These are phyloP conservation scores for Kodamaea arcana DNA, from an alignment of 1,139 yeast genomes.

Conservation along the genomic window DNA sequence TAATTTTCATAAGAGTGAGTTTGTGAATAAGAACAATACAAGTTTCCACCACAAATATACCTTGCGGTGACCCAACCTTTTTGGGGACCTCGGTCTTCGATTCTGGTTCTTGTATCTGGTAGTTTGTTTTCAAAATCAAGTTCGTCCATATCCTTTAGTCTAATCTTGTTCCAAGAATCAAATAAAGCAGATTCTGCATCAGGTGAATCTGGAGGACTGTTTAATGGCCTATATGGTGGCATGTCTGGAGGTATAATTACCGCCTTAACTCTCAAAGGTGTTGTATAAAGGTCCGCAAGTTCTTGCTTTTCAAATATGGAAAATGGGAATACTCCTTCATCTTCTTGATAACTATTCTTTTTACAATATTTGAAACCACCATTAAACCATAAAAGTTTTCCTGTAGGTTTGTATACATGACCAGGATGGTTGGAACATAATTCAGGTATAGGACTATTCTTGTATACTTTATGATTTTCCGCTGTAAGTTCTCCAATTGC, in stretches of 20 bases:
- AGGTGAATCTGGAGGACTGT: constrained; percentile 32
- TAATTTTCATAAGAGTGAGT: constrained; percentile 34
- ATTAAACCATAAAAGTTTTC: constrained; percentile 59
- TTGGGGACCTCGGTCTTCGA: constrained; percentile 38
- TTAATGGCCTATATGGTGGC: constrained; percentile 28
- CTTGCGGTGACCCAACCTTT: constrained; percentile 57
- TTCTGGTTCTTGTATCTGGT: constrained; percentile 12
- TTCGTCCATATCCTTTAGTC: constrained; percentile 36
- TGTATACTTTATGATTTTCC: constrained; percentile 23
- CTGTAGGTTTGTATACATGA: constrained; percentile 44
- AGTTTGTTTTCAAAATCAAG: constrained; percentile 9
- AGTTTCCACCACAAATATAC: constrained; percentile 45
- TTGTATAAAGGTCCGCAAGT: constrained; percentile 29
- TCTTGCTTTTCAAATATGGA: constrained; percentile 23
- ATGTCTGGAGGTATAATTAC: constrained; percentile 55
- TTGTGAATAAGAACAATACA: constrained; percentile 58
- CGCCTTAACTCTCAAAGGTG: constrained; percentile 46
- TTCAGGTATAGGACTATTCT: constrained; percentile 37
- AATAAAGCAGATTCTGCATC: constrained; percentile 17
- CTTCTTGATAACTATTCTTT: constrained; percentile 36
- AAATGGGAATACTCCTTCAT: constrained; percentile 28
- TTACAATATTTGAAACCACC: constrained; percentile 65
- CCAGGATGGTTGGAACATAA: constrained; percentile 70
- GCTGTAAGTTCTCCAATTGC: constrained; percentile 36
- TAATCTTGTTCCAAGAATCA: constrained; percentile 22